A percentile compares a stretch with the other conserved stretches of the same genome.
These are phyloP conservation scores for Ceriops zippeliana DNA, from an alignment of 345 rosid genomes.

Conservation along the genomic window DNA sequence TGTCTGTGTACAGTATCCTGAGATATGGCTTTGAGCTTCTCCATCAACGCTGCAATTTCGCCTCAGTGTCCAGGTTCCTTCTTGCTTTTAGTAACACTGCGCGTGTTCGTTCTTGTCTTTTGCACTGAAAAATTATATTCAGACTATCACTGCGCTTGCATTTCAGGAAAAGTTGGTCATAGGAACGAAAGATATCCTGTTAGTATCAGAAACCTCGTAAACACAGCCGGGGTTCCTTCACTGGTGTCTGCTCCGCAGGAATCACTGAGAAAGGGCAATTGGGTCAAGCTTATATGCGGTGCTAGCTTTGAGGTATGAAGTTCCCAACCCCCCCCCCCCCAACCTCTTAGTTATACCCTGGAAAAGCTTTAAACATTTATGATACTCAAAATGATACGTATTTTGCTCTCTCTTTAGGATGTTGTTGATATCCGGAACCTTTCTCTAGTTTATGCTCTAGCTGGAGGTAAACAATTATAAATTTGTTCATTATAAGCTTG, in stretches of 20 bases:
- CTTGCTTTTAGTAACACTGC: background rate
- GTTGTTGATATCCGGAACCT: slow-evolving; percentile 57
- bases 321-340: background rate
- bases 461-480: slow-evolving; percentile 42
- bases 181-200: slow-evolving; percentile 23
- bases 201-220: slow-evolving; percentile 33
- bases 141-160: background rate
- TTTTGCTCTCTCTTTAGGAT: slow-evolving; percentile 34
- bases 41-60: slow-evolving; percentile 27
- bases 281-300: slow-evolving; percentile 71
- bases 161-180: slow-evolving; percentile 20
- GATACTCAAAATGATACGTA: background rate
- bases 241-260: slow-evolving; percentile 36
- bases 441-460: slow-evolving; percentile 58
- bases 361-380: background rate
- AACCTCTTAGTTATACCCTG: background rate
- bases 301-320: slow-evolving; percentile 62
- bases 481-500: background rate
- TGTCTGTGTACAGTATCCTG: background rate
- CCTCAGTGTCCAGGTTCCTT: slow-evolving; percentile 27
- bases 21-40: slow-evolving; percentile 37
- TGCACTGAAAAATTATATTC: background rate
- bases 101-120: background rate
- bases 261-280: slow-evolving; percentile 51
- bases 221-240: slow-evolving; percentile 34